Evolutionary conservation across 2,329 filamentous ascomycete genomes (phyloP).

Genomic region (Calonectria naviculata): DNA sequence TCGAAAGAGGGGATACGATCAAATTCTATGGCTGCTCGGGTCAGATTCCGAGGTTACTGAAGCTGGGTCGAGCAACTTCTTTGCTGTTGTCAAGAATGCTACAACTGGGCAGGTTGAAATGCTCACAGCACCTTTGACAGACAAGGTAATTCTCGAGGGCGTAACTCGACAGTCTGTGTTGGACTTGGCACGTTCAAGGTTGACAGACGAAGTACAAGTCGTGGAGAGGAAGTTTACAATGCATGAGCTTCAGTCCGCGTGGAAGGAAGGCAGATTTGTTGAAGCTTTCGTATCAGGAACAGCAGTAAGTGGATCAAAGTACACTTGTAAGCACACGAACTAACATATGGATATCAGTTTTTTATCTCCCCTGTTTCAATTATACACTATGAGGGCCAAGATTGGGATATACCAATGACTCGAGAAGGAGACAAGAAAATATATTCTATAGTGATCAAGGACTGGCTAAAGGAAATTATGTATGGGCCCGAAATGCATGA

Average conservation of each 20-base stretch:
- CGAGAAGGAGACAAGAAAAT: not conserved
- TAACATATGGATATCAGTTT: not conserved
- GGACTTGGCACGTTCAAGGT: slow-evolving; percentile 65
- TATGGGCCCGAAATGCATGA: not conserved
- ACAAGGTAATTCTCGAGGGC: slow-evolving; percentile 71
- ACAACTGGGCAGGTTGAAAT: slow-evolving; percentile 62
- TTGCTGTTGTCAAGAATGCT: slow-evolving; percentile 67
- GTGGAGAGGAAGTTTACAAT: slow-evolving; percentile 73
- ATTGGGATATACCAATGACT: not conserved
- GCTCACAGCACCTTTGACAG: slow-evolving; percentile 72
- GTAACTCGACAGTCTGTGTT: slow-evolving; percentile 72
- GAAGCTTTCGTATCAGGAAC: slow-evolving; percentile 76
- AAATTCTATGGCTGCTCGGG: slow-evolving; percentile 75
- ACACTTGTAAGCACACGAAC: not conserved
- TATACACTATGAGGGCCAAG: not conserved
- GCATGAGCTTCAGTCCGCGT: slow-evolving; percentile 64
- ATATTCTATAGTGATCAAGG: not conserved
- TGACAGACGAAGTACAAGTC: slow-evolving; percentile 59
- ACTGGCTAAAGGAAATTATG: slow-evolving; percentile 10
- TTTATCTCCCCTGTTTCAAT: slow-evolving; percentile 5
- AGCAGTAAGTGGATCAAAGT: slow-evolving; percentile 55
- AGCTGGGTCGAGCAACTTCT: slow-evolving; percentile 72
- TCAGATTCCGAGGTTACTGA: slow-evolving; percentile 53
- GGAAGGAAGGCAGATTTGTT: slow-evolving; percentile 67
- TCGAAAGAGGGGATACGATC: slow-evolving; percentile 5